Base-by-base conservation (phyloP, 2,329 filamentous ascomycete species). In the Neonectria sp. region DNA sequence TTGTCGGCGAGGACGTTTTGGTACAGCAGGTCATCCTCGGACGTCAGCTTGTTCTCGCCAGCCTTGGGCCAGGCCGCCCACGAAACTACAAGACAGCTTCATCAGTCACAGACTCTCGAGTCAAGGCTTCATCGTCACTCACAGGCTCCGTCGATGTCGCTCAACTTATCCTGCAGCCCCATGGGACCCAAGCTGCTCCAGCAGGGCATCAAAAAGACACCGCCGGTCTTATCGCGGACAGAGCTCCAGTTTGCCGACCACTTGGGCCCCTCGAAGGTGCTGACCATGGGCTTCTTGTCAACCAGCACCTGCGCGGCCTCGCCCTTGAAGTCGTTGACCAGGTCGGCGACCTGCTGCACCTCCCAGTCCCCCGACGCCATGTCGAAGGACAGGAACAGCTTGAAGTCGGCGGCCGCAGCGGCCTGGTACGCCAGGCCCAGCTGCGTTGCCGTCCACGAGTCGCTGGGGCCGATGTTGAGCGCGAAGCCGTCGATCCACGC, bases 251-350 rank as follows among this genome's bases (percentile, higher is more conserved):
- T 82, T 2, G 71, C 75, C 13, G 79, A 76, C 53, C 83, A 82
- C 11, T 61, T 68, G 0, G 78, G 72, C 0, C 86, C 86, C 73
- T 88, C 86, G 63, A 88, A 89, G 0, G 86, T 88, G 4, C 83
- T 86, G 5, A 86, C 86, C 27, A 88, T 78, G 0, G 85, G 81
- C 60, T 80, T 67, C 1, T 62, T 66, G 46, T 76, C 69, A 40
- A 73, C 66, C 13, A 70, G 68, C 51, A 74, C 79, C 72, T 82
- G 78, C 3, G 77, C 74, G 0, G 60, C 9, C n/a, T 70, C 61
- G 21, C 11, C 40, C 52, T 68, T 68, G 66, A 77, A 81, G 27
- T 67, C 40, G 11, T 73, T 68, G 57, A 81, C 59, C 9, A 77
- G 59, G 27, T 65, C 63, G 27, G 71, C 71, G 13, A 82, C 79